Percentiles rank a stretch among this genome's conserved stretches.
phyloP scores from a whole-genome alignment of 768 basidiomycete species.

The Boletus sensibilis region DNA sequence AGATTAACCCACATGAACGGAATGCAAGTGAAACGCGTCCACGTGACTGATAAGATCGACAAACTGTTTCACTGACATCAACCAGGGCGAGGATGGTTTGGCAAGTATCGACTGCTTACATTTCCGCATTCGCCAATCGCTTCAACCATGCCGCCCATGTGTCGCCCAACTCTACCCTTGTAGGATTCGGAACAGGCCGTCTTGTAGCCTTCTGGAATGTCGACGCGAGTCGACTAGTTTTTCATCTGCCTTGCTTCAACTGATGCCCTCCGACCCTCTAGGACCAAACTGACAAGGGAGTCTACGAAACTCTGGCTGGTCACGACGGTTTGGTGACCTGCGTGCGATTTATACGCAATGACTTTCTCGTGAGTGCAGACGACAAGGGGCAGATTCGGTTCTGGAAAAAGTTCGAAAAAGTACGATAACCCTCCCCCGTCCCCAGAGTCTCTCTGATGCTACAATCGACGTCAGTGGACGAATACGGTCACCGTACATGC shows the following conservation, averaged over 20 bases:
- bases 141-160: slow-evolving; percentile 40
- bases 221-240: slow-evolving; percentile 36
- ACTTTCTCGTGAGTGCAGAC: slow-evolving; percentile 68
- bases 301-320: slow-evolving; percentile 70
- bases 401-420: slow-evolving; percentile 50
- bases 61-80: not conserved
- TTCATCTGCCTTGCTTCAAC: not conserved
- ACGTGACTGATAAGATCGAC: slow-evolving; percentile 21
- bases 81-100: slow-evolving; percentile 7
- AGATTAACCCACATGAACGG: not conserved
- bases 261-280: slow-evolving; percentile 27
- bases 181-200: slow-evolving; percentile 59
- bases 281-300: slow-evolving; percentile 51
- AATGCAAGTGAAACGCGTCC: slow-evolving; percentile 1
- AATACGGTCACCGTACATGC: slow-evolving; percentile 45
- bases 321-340: slow-evolving; percentile 76
- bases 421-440: slow-evolving; percentile 2
- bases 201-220: slow-evolving; percentile 61
- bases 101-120: slow-evolving; percentile 36
- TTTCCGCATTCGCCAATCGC: slow-evolving; percentile 49
- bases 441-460: slow-evolving; percentile 14
- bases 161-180: slow-evolving; percentile 32
- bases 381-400: slow-evolving; percentile 63
- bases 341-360: slow-evolving; percentile 60
- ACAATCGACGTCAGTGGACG: slow-evolving; percentile 53